phyloP scores from a whole-genome alignment of 176 grass and related monocot species.

The Oryza glaberrima region DNA sequence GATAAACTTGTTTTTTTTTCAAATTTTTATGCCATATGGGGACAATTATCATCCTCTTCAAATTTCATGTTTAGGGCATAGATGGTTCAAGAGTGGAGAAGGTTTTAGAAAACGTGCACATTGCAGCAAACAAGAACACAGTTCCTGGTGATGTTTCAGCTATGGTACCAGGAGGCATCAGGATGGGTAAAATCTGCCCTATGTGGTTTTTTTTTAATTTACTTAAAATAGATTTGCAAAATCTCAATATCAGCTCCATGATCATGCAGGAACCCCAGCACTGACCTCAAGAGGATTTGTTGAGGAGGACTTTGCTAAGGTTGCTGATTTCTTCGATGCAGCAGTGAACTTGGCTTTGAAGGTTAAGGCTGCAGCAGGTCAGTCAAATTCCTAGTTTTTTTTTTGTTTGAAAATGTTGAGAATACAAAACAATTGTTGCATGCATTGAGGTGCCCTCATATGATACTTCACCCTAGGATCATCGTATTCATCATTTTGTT shows the following conservation, averaged over 20 bases:
- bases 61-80: constrained; percentile 66
- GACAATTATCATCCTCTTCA: constrained; percentile 14
- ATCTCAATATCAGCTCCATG: constrained; percentile 7
- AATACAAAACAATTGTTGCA: constrained; percentile 2
- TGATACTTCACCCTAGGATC: constrained; percentile 2
- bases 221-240: constrained; percentile 20
- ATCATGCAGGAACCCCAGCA: constrained; percentile 84
- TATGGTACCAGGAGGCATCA: constrained; percentile 99
- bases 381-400: constrained; percentile 16
- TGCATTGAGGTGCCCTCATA: neutral
- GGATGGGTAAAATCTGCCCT: constrained; percentile 77
- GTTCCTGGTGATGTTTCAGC: constrained; percentile 99
- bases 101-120: constrained; percentile 91
- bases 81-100: constrained; percentile 98
- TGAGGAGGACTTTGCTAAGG: constrained; percentile 97
- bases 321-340: constrained; percentile 85
- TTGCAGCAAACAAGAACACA: constrained; percentile 99
- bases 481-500: constrained; percentile 26
- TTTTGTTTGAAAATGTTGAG: constrained; percentile 11
- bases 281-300: constrained; percentile 98
- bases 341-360: constrained; percentile 84
- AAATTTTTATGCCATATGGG: constrained; percentile 23
- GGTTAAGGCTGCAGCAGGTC: constrained; percentile 85
- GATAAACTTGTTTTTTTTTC: constrained; percentile 2
- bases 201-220: constrained; percentile 10